Evolutionary conservation across 345 rosid species (phyloP), one percentile per base, ranked within the genome.

Genomic region (Eucalyptus polyanthemos): DNA sequence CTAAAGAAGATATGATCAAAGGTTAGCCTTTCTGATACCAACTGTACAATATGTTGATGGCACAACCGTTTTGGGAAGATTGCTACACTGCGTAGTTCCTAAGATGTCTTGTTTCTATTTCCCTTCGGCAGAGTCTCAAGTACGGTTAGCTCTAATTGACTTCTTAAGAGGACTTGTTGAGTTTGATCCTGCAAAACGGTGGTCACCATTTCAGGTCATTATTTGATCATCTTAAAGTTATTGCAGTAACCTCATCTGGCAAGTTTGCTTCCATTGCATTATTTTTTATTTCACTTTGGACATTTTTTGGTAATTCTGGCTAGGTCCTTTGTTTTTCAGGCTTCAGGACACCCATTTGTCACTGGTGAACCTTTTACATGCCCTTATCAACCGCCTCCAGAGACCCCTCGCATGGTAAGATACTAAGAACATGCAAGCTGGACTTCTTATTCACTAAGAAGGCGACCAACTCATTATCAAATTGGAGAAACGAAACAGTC

Each of bases 191-290:
- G 99, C 94, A 65, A 97, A 96, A 94, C 95, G 99, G 87, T 98
- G 99, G 99, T 97, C 99, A 42, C 99, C 99, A 91, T 95, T 94
- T 92, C 99, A 98, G 99, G 99, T 98, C 87, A 86, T 91, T 86
- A 85, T 54, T 80, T 88, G 88, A 88, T 89, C 83, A 58, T 27
- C n/a, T 29, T 47, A 25, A 85, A 51, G 47, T 76, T 40, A 40
- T 76, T 76, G 47, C 85, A 76, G 29, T 42, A 76, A 40, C 47
- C 85, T 76, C 85, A 40, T 76, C 16, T 76, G 47, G 29, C 47
- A 76, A 76, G 85, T 22, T n/a, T 88, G 86, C 87, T 88, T 40
- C 50, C 76, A 88, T 92, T 86, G 89, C 60, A 37, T 90, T 76
- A 40, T 76, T 76, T 76, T 76, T 22, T 40, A 14, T 76, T 76